Percentiles rank a stretch among this genome's conserved stretches.
Evolutionary conservation across 495 filamentous ascomycete genomes (phyloP).

Genomic region (Penicillium coprophilum): DNA sequence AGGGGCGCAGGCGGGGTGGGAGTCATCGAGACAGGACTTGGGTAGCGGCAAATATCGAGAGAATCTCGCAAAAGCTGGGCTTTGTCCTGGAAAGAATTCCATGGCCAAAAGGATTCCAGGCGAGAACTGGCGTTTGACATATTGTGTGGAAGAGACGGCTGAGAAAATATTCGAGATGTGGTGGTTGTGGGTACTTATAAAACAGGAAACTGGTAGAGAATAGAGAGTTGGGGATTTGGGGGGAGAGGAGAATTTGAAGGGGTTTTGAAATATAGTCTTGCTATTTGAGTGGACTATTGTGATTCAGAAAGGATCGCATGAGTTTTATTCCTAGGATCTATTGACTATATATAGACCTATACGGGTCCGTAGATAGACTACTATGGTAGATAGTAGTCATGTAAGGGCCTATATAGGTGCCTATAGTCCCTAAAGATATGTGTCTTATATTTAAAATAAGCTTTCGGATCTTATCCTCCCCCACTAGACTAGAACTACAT

Average conservation of each 20-base stretch:
- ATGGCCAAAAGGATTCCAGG: slow-evolving; percentile 19
- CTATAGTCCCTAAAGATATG: too few species aligned
- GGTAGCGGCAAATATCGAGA: slow-evolving; percentile 14
- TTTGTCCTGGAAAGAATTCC: slow-evolving; percentile 18
- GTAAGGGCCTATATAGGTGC: too few species aligned
- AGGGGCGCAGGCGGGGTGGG: too few species aligned
- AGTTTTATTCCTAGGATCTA: too few species aligned
- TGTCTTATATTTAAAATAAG: too few species aligned
- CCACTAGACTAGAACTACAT: too few species aligned
- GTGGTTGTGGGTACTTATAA: not conserved
- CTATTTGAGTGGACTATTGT: too few species aligned
- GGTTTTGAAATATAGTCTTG: not conserved
- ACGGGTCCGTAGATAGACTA: too few species aligned
- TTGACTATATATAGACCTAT: too few species aligned
- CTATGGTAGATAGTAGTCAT: too few species aligned
- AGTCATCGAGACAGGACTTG: slow-evolving; percentile 11
- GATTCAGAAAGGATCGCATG: too few species aligned
- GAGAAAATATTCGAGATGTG: not conserved
- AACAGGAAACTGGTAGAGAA: not conserved
- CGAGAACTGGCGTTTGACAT: slow-evolving; percentile 17
- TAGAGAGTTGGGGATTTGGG: not conserved
- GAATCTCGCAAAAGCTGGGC: slow-evolving; percentile 5
- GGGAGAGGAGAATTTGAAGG: slow-evolving; percentile 1
- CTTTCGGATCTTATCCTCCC: too few species aligned
- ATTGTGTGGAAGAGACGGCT: slow-evolving; percentile 6